Evolutionary conservation across 2,329 filamentous ascomycete genomes (phyloP).

Genomic region (Nigrospora oryzae): DNA sequence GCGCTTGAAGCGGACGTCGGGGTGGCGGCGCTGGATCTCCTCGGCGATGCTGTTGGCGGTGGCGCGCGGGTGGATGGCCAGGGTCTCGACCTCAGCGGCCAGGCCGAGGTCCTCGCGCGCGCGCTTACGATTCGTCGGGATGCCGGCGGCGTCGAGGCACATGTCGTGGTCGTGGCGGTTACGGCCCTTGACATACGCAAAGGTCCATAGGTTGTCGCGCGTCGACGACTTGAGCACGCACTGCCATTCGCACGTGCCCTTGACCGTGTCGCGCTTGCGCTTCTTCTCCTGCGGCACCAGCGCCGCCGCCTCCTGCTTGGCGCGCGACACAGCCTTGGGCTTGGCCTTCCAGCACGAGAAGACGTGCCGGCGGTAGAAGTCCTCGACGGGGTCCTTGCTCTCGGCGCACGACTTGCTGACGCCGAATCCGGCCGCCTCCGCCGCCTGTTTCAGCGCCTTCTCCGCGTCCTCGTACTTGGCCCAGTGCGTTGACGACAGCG

Average conservation of each 20-base stretch:
- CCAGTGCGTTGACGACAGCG: neutral
- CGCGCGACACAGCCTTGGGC: neutral
- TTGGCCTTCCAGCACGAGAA: conserved; percentile 2
- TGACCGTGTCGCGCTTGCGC: conserved; percentile 1
- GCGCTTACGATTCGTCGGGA: conserved; percentile 1
- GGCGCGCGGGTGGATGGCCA: conserved; percentile 1
- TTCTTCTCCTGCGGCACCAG: conserved; percentile 1
- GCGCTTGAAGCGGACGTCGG: neutral
- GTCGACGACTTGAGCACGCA: conserved; percentile 1
- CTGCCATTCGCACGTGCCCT: conserved; percentile 2
- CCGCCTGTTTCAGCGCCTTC: neutral
- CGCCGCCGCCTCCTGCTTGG: neutral
- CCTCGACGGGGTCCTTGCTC: neutral
- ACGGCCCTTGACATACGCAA: neutral
- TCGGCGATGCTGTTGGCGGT: neutral
- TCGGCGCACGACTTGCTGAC: conserved; percentile 2
- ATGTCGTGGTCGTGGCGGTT: conserved; percentile 1
- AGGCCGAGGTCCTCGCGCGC: conserved; percentile 1
- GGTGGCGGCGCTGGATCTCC: neutral
- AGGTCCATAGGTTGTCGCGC: conserved; percentile 2
- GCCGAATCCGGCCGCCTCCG: neutral
- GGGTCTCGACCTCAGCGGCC: conserved; percentile 1
- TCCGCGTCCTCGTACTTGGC: conserved; percentile 2
- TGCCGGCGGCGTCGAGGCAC: neutral
- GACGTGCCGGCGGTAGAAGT: conserved; percentile 1